A percentile compares a stretch with the other conserved stretches of the same genome.
phyloP scores from a whole-genome alignment of 2,329 filamentous ascomycete species.

The Ascochyta lentis region DNA sequence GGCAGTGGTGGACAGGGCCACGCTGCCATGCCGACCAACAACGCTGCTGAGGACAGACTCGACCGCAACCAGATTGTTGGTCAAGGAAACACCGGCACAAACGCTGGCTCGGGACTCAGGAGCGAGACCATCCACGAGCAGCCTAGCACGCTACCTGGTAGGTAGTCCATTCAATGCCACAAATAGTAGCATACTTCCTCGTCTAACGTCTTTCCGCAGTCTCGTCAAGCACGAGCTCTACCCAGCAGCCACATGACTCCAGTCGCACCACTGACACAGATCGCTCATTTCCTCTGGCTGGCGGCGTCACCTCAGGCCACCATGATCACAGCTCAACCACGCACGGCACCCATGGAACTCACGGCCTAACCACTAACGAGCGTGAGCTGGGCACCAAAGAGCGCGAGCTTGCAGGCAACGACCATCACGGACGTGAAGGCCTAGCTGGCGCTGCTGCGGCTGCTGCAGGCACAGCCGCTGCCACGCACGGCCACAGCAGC shows the following conservation, averaged over 20 bases:
- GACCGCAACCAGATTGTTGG: conserved; percentile 25
- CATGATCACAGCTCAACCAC: conserved; percentile 1
- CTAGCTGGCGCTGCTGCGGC: conserved; percentile 41
- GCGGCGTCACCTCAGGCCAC: conserved; percentile 33
- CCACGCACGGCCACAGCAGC: background rate
- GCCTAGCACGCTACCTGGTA: conserved; percentile 25
- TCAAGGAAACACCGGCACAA: conserved; percentile 22
- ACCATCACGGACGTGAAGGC: conserved; percentile 31
- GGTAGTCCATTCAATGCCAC: conserved; percentile 18
- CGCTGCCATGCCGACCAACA: conserved; percentile 32
- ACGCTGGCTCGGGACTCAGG: conserved; percentile 11
- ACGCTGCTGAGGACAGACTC: conserved; percentile 19
- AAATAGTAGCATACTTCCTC: background rate
- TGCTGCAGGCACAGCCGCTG: conserved; percentile 14
- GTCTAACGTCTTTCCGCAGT: background rate
- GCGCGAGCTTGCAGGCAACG: conserved; percentile 18
- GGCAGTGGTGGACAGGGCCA: conserved; percentile 27
- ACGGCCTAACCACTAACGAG: conserved; percentile 5
- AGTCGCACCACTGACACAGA: conserved; percentile 31
- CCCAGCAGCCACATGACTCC: conserved; percentile 4
- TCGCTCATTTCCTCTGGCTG: conserved; percentile 47
- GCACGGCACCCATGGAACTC: too few relatives aligned
- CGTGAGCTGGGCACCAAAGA: conserved; percentile 30
- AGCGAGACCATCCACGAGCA: conserved; percentile 4
- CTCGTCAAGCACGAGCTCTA: conserved; percentile 6